A percentile compares a stretch with the other conserved stretches of the same genome.
Conservation (phyloP, 2,329 filamentous ascomycete genomes). For the Aspergillus pseudoglaucus region DNA sequence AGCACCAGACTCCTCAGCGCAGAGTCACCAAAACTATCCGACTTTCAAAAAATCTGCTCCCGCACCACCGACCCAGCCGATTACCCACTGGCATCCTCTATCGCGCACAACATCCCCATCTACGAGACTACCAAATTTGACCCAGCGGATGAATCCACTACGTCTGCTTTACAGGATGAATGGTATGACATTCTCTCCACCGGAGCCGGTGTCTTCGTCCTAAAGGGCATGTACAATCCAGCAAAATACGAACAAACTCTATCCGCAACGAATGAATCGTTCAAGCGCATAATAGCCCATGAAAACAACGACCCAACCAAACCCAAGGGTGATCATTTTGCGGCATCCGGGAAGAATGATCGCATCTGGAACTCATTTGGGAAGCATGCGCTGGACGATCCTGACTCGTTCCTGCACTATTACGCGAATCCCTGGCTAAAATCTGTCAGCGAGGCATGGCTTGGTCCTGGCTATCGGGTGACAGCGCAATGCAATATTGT, state of each 20-base stretch:
- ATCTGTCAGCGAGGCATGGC: constrained; percentile 49
- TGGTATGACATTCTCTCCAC: constrained; percentile 52
- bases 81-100: constrained; percentile 45
- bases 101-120: constrained; percentile 50
- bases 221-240: constrained; percentile 46
- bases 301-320: constrained; percentile 31
- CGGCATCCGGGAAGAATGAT: constrained; percentile 49
- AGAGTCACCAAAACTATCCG: constrained; percentile 24
- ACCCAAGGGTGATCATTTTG: constrained; percentile 55
- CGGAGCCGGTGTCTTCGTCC: constrained; percentile 56
- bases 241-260: constrained; percentile 33
- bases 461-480: constrained; percentile 55
- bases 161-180: constrained; percentile 50
- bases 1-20: constrained; percentile 9
- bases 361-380: constrained; percentile 62
- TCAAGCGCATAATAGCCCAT: constrained; percentile 43
- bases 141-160: constrained; percentile 21
- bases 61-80: constrained; percentile 28
- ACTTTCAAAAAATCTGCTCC: constrained; percentile 42
- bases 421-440: constrained; percentile 55
- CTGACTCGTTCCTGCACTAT: constrained; percentile 50
- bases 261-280: constrained; percentile 43
- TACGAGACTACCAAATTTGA: constrained; percentile 44
- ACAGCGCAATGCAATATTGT: constrained; percentile 60
- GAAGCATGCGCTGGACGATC: constrained; percentile 52